Percentiles rank a stretch among this genome's conserved stretches.
phyloP scores from a whole-genome alignment of 163 green algal genomes.

The Dunaliella salina region DNA sequence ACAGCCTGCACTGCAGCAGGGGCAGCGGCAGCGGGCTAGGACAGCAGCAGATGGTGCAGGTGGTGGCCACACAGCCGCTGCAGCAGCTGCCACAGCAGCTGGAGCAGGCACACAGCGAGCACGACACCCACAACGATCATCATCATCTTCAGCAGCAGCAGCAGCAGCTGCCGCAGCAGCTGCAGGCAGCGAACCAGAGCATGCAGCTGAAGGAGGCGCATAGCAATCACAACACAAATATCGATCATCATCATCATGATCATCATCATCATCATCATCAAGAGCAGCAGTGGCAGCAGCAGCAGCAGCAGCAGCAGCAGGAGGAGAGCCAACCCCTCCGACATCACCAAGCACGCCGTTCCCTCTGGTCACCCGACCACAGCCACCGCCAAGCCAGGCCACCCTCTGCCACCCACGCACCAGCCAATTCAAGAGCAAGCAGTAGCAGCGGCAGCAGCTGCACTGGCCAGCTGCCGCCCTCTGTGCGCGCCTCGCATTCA shows the following conservation, averaged over 20 bases:
- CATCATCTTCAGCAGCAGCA: background rate
- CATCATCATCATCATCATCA: too few species aligned
- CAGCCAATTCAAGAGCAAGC: background rate
- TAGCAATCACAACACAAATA: background rate
- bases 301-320: background rate
- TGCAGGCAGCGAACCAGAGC: too few species aligned
- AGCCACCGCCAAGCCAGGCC: background rate
- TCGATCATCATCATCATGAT: background rate
- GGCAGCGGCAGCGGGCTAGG: background rate
- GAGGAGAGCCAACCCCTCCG: background rate
- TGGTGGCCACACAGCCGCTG: background rate
- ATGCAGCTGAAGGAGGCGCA: background rate
- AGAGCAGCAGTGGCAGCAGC: background rate
- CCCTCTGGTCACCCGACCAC: background rate
- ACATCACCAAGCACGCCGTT: background rate
- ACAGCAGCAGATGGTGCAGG: background rate
- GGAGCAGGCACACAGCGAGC: too few species aligned
- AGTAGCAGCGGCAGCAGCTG: background rate
- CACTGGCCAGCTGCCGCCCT: background rate
- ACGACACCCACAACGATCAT: background rate
- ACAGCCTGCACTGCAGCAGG: constrained; percentile 1
- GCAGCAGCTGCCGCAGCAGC: background rate
- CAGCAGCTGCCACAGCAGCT: background rate
- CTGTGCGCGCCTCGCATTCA: background rate
- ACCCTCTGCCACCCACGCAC: background rate